Base-by-base conservation (phyloP, 345 rosid genomes). In the Aquilaria sinensis region DNA sequence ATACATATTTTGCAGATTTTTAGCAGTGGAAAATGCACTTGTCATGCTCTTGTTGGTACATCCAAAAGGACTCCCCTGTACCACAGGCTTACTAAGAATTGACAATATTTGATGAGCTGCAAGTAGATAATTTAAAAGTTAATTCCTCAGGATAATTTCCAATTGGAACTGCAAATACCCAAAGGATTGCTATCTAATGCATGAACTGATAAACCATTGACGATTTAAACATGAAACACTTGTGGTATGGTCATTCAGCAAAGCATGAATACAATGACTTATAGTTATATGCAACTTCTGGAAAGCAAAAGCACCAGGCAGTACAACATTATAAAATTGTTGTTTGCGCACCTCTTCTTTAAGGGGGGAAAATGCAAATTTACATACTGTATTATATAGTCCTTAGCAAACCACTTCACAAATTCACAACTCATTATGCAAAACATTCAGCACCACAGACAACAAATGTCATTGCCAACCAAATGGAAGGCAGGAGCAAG, bases 21-120 rank as follows among this genome's bases (percentile, higher is more conserved):
- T 51, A 16, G 54, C 34, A 8, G 69, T 64, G 37, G 76, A 70
- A 66, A 62, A 47, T 37, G 68, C 67, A 37, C 13, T 58, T 56
- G 11, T 53, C 33, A 10, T 37, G 54, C 37, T 63, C 59, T 60
- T 64, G 61, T 68, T 72, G 52, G 48, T 51, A 70, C 74, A 51
- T 32, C 58, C 74, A 5, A 67, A 74, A 67, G 51, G 61, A 62
- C 55, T 67, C 59, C 58, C 68, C 33, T 47, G 64, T 34, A 49
- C 51, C 51, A 58, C 52, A 37, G 80, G 88, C 65, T 78, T 87
- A 65, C 64, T 81, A 57, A 92, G 97, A 74, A 82, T 57, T 51
- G 90, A 80, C 73, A 84, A 72, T 58, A 87, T 92, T 60, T 86
- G 83, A 54, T 51, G 60, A 63, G 86, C 96, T 92, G 78, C 75